phyloP scores from a whole-genome alignment of 176 grass and related monocot genomes.

The Triticum timopheevii region DNA sequence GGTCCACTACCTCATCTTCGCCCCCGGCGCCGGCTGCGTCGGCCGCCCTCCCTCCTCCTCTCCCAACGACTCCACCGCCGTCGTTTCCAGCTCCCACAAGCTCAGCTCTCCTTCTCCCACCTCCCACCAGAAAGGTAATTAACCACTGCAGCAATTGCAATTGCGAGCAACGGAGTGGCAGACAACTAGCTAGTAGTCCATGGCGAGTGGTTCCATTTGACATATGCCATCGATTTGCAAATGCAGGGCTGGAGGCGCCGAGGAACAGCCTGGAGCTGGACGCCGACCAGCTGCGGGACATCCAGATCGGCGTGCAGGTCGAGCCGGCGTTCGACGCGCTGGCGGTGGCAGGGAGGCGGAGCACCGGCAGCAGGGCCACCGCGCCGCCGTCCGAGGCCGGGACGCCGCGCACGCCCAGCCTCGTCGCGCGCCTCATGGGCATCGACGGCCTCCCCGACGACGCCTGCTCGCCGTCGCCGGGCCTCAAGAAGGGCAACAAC shows the following conservation, averaged over 20 bases:
- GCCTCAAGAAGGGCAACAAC: neutral
- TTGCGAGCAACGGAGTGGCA: neutral
- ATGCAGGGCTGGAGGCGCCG: constrained; percentile 55
- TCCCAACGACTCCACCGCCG: neutral
- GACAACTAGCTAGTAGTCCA: no score
- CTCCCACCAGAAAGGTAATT: neutral
- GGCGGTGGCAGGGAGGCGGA: neutral
- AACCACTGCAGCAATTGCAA: no score
- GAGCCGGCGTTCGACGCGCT: constrained; percentile 47
- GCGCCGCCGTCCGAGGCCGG: constrained; percentile 51
- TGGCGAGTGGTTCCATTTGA: neutral
- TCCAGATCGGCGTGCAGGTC: constrained; percentile 63
- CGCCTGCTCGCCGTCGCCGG: constrained; percentile 28
- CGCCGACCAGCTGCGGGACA: constrained; percentile 47
- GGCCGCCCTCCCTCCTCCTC: constrained; percentile 34
- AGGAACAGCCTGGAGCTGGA: constrained; percentile 87
- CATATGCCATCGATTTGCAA: no score
- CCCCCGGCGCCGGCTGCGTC: constrained; percentile 48
- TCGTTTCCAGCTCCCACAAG: neutral
- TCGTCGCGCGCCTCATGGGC: constrained; percentile 84
- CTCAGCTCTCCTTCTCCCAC: neutral
- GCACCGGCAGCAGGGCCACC: constrained; percentile 5
- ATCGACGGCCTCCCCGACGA: constrained; percentile 67
- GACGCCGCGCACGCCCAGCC: constrained; percentile 76
- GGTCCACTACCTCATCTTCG: constrained; percentile 79